A percentile compares a stretch with the other conserved stretches of the same genome.
These are phyloP conservation scores for Lipomyces starkeyi DNA, from an alignment of 805 yeast genomes.

Conservation along the genomic window DNA sequence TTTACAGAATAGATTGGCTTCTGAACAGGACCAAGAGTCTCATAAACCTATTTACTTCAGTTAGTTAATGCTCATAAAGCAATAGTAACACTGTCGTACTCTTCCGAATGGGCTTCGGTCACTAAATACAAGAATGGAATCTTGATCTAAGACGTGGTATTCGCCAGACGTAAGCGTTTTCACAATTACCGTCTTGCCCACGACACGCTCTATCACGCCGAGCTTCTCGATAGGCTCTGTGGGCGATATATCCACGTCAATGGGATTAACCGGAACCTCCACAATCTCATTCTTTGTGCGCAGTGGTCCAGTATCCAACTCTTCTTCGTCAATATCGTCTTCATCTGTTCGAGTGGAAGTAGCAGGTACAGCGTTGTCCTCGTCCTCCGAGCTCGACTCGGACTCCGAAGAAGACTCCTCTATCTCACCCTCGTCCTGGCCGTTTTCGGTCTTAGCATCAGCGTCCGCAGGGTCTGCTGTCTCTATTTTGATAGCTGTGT, in stretches of 20 bases:
- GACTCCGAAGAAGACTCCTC: conserved; percentile 15
- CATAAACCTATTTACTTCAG: conserved; percentile 46
- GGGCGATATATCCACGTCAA: conserved; percentile 63
- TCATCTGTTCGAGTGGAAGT: conserved; percentile 41
- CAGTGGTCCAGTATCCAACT: conserved; percentile 62
- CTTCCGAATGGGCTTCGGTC: conserved; percentile 76
- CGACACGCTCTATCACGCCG: conserved; percentile 71
- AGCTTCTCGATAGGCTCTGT: conserved; percentile 70
- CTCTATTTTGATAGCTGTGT: too few relatives aligned
- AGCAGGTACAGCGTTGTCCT: conserved; percentile 38
- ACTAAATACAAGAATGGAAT: conserved; percentile 74
- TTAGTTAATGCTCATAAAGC: neutral
- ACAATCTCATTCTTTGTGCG: conserved; percentile 75
- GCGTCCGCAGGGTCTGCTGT: neutral
- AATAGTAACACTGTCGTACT: conserved; percentile 50
- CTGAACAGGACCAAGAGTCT: conserved; percentile 87
- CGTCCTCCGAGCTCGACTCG: conserved; percentile 27
- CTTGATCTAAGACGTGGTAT: conserved; percentile 75
- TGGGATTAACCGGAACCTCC: conserved; percentile 71
- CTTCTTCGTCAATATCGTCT: conserved; percentile 40
- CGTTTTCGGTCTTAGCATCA: conserved; percentile 1
- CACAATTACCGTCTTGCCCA: conserved; percentile 73
- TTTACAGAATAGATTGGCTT: conserved; percentile 81
- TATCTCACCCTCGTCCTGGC: conserved; percentile 15
- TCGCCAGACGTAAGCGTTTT: conserved; percentile 82